Base-by-base conservation (phyloP, 2,329 filamentous ascomycete species). In the Microdochium paspali region DNA sequence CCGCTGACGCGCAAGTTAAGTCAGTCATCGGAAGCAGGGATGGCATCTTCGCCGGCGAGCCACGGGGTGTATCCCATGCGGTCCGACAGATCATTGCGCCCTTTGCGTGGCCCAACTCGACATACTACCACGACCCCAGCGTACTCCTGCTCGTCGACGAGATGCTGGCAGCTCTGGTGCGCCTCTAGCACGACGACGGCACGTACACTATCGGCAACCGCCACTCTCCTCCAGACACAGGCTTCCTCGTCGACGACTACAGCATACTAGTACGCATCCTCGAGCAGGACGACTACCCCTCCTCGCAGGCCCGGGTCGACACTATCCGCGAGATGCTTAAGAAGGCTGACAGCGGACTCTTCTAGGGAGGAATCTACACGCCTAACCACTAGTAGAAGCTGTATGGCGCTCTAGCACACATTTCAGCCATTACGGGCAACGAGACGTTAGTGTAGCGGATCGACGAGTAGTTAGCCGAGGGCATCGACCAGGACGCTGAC, bases 351-450 rank as follows among this genome's bases (percentile, higher is more conserved):
- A 46, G 48, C 23, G 51, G 49, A n/a, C n/a, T n/a, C 15, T 46
- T 53, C 24, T 44, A 47, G 18, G 53, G 53, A 25, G 53, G 53
- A 21, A 52, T 54, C 24, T 51, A 54, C 26, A 54, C 53, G 3
- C 53, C 53, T 10, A 54, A 54, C 32, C 53, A 54, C 47, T 31
- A 51, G 10, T 54, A 51, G 53, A 54, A 54, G 47, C 47, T 54
- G 44, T 50, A 48, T 44, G 48, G 44, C 21, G 53, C 53, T n/a
- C 46, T 54, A 18, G 49, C 53, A 2, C 53, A 50, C 45, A 54
- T 54, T 44, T 47, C 51, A 9, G 24, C 26, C 40, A 53, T 54
- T 30, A 50, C 46, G 7, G 51, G 46, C 15, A 46, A 52, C 46
- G 48, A 50, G 46, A 46, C 40, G 46, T 40, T 51, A 24, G 40